Conservation (phyloP, 495 filamentous ascomycete species). For the Xylaria intraflava region DNA sequence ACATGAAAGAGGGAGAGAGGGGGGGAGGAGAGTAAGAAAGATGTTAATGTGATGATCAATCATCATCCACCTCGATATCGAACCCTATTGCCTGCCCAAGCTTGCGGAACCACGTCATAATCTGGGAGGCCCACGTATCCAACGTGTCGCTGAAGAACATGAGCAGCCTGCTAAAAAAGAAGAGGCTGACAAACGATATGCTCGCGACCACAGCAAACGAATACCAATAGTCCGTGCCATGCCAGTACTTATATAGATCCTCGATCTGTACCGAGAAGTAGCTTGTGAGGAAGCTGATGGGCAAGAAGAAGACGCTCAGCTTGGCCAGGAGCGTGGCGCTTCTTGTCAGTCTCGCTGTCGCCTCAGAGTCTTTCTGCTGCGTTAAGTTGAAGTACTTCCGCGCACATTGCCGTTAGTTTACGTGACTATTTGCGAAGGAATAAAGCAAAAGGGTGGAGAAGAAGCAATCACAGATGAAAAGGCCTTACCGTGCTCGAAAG, state of each 20-base stretch:
- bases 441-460: background rate
- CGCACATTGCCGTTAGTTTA: slow-evolving; percentile 4
- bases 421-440: slow-evolving; percentile 8
- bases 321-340: slow-evolving; percentile 80
- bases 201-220: slow-evolving; percentile 62
- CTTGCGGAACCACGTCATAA: slow-evolving; percentile 12
- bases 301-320: slow-evolving; percentile 76
- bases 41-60: background rate
- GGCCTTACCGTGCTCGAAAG: slow-evolving; percentile 55
- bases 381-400: slow-evolving; percentile 79
- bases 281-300: slow-evolving; percentile 75
- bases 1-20: background rate
- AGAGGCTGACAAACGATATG: slow-evolving; percentile 54
- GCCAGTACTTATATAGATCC: slow-evolving; percentile 53
- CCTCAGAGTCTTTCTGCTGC: slow-evolving; percentile 73
- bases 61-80: slow-evolving; percentile 12
- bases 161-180: slow-evolving; percentile 43
- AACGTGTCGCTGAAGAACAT: slow-evolving; percentile 46
- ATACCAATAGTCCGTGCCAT: slow-evolving; percentile 61
- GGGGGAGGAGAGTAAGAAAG: background rate
- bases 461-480: background rate
- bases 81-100: slow-evolving; percentile 9
- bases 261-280: slow-evolving; percentile 72
- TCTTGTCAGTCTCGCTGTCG: slow-evolving; percentile 69
- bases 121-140: slow-evolving; percentile 29